Conservation (phyloP, 2,329 filamentous ascomycete species). For the Nigrospora oryzae region DNA sequence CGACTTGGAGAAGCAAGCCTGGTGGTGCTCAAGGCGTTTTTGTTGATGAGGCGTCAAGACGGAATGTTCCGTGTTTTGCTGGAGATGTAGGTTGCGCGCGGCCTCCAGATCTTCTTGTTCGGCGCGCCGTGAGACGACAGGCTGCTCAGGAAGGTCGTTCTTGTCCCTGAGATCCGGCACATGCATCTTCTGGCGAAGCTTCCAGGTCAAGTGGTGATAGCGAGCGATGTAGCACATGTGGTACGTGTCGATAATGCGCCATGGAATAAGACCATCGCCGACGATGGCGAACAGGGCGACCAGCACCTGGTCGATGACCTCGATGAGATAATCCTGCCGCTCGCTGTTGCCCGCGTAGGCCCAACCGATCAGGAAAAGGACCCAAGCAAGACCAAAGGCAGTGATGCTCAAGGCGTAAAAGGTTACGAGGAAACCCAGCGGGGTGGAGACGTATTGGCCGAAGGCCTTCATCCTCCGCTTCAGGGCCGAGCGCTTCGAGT, state of each 20-base stretch:
- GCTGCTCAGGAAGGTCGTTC: conserved; percentile 53
- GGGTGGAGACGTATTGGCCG: conserved; percentile 66
- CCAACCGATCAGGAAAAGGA: conserved; percentile 86
- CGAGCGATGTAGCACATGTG: conserved; percentile 78
- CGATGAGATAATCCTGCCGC: conserved; percentile 59
- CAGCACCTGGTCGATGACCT: conserved; percentile 63
- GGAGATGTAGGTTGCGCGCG: conserved; percentile 27
- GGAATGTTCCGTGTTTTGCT: conserved; percentile 36
- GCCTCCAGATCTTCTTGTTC: conserved; percentile 34
- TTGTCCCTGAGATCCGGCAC: conserved; percentile 57
- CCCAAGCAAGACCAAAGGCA: conserved; percentile 78
- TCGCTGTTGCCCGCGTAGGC: conserved; percentile 63
- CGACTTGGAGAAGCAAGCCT: conserved; percentile 70
- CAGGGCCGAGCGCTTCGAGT: conserved; percentile 71
- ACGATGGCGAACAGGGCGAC: conserved; percentile 65
- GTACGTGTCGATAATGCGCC: conserved; percentile 74
- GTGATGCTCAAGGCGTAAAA: conserved; percentile 78
- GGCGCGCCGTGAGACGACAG: conserved; percentile 27
- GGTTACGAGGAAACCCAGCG: conserved; percentile 76
- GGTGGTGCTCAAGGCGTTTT: conserved; percentile 63
- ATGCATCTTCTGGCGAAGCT: conserved; percentile 50
- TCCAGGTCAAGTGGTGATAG: conserved; percentile 59
- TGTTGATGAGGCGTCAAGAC: conserved; percentile 62
- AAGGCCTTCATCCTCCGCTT: conserved; percentile 76
- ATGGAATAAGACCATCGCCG: conserved; percentile 64